Evolutionary conservation across 1,284 basidiomycete species (phyloP).

Genomic region (Lignosus rhinocerotis): DNA sequence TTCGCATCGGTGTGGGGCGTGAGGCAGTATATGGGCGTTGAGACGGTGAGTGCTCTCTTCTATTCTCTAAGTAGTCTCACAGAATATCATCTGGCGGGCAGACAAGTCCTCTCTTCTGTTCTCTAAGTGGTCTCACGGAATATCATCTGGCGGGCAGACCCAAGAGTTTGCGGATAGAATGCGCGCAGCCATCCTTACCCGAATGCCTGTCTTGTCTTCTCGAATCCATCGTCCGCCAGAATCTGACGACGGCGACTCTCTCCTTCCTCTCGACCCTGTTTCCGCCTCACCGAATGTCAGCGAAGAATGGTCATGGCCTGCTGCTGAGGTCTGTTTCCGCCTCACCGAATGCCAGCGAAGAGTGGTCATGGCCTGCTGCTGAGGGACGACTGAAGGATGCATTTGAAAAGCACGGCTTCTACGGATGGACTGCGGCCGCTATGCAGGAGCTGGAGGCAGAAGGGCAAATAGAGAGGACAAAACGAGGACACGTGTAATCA

Average conservation of each 20-base stretch:
- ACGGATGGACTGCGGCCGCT: slow-evolving; percentile 51
- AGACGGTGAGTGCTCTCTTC: slow-evolving; percentile 35
- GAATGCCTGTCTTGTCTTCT: slow-evolving; percentile 49
- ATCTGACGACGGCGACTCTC: slow-evolving; percentile 33
- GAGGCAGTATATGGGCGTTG: slow-evolving; percentile 41
- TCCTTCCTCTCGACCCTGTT: not conserved
- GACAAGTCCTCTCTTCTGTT: slow-evolving; percentile 37
- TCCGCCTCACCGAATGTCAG: not conserved
- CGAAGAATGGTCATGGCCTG: slow-evolving; percentile 48
- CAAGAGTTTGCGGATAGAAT: slow-evolving; percentile 56
- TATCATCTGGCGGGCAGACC: slow-evolving; percentile 37
- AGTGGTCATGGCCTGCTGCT: slow-evolving; percentile 53
- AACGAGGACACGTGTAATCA: slow-evolving; percentile 30
- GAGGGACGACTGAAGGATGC: slow-evolving; percentile 51
- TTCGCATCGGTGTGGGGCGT: slow-evolving; percentile 38
- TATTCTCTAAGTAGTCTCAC: not conserved
- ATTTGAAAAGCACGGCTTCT: slow-evolving; percentile 56
- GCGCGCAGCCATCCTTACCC: slow-evolving; percentile 43
- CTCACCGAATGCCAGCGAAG: slow-evolving; percentile 2
- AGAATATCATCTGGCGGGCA: slow-evolving; percentile 23
- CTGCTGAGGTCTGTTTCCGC: slow-evolving; percentile 39
- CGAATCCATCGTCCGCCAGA: slow-evolving; percentile 50
- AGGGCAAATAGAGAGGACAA: slow-evolving; percentile 44
- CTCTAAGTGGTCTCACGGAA: not conserved
- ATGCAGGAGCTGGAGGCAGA: slow-evolving; percentile 57